Evolutionary conservation across 176 grass and related monocot species (phyloP), one percentile per base, ranked within the genome.

Genomic region (Alopecurus myosuroides): DNA sequence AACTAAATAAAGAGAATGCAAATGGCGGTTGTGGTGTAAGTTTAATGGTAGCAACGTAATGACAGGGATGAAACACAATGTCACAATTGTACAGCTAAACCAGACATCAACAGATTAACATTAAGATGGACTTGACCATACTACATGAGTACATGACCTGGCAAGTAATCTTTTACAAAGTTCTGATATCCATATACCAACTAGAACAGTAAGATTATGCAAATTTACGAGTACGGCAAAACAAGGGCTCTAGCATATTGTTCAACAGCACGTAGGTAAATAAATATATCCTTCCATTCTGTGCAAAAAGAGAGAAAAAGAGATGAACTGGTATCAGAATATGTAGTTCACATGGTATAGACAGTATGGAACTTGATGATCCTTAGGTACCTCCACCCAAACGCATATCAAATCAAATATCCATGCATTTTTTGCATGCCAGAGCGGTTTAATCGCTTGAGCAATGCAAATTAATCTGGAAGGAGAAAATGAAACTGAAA

Each of bases 401-500:
- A 18, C 28, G 0, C 28, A 63, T 72, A 70, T 73, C 80, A 84
- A 30, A 72, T 63, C 35, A 64, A 85, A 76, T 11, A 11, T 70
- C 26, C 36, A 77, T 18, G 74, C 19, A 39, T 70, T 70, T 64
- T 46, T 40, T 36, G 81, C 57, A 85, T 66, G 46, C 46, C 6
- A 48, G 65, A 66, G 84, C 4, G 17, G 12, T 53, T 20, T 80
- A 74, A 53, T 56, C 13, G 26, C 35, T 34, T 84, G 37, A 80
- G 55, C 22, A 23, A 17, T 50, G 40, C 60, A 81, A 85, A 77
- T 10, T 70, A 86, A 56, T 53, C 64, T 86, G 79, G 64, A 61
- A 78, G 17, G 19, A 73, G 39, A 46, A 5, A 71, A 23, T 88
- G 37, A 52, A 81, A 62, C 75, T 66, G 65, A 74, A 86, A 84